phyloP scores from a whole-genome alignment of 257 asterid species.

The Galeopsis tetrahit region DNA sequence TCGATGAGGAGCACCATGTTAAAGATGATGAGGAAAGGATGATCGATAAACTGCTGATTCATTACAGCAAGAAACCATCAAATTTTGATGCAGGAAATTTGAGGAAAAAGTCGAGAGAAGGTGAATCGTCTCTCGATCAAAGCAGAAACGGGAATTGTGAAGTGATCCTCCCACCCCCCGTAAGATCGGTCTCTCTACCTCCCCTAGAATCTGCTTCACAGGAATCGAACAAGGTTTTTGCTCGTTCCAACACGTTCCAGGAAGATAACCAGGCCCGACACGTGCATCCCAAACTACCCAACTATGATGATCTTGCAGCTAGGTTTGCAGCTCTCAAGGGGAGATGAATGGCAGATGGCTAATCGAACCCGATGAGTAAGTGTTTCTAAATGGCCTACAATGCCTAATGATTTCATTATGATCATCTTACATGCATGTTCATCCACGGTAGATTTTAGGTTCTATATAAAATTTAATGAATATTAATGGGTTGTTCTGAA shows the following conservation, averaged over 20 bases:
- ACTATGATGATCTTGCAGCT: conserved; percentile 92
- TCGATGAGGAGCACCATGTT: conserved; percentile 56
- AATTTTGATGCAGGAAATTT: conserved; percentile 46
- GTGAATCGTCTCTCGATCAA: conserved; percentile 50
- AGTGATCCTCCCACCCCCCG: conserved; percentile 45
- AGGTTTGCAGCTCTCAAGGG: conserved; percentile 88
- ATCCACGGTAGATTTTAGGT: neutral
- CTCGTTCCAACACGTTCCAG: conserved; percentile 78
- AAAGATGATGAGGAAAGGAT: conserved; percentile 74
- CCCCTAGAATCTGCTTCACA: conserved; percentile 44
- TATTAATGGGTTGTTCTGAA: neutral
- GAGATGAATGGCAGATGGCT: conserved; percentile 33
- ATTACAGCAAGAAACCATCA: conserved; percentile 85
- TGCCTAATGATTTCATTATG: conserved; percentile 3
- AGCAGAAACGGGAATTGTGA: conserved; percentile 41
- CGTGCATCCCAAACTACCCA: conserved; percentile 96
- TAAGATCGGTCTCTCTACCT: conserved; percentile 83
- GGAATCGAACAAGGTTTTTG: conserved; percentile 48
- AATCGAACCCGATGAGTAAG: neutral
- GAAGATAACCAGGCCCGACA: conserved; percentile 75
- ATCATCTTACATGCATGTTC: neutral
- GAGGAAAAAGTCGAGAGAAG: conserved; percentile 43
- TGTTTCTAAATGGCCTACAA: neutral
- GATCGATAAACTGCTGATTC: conserved; percentile 81
- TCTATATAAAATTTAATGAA: neutral